phyloP scores from a whole-genome alignment of 441 rosid species.

The Gossypium trilobum region DNA sequence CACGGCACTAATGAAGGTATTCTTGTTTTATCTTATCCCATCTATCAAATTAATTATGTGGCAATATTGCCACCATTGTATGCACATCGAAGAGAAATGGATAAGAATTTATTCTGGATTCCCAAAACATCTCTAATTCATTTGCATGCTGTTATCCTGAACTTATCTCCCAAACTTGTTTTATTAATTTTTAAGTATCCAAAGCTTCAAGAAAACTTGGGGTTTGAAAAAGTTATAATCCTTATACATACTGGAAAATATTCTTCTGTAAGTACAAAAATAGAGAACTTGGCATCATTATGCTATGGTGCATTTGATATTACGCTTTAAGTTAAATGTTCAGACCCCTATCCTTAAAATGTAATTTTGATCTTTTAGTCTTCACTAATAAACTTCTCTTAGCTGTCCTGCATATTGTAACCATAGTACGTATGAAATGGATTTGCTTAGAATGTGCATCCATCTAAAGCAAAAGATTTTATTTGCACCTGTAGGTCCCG shows the following conservation, averaged over 20 bases:
- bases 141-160: background rate
- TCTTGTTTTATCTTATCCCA: background rate
- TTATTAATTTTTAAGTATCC: background rate
- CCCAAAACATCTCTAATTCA: background rate
- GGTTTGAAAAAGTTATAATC: background rate
- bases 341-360: background rate
- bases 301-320: background rate
- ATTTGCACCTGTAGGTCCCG: background rate
- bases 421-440: background rate
- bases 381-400: background rate
- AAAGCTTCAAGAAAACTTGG: background rate
- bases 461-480: background rate
- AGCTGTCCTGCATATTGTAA: background rate
- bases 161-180: background rate
- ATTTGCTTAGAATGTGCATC: constrained; percentile 2
- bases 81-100: background rate
- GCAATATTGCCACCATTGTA: background rate
- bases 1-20: constrained; percentile 62
- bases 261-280: background rate
- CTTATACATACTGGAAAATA: background rate
- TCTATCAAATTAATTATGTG: background rate
- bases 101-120: background rate
- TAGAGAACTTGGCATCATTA: background rate
- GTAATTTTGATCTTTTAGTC: background rate
- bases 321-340: background rate